Evolutionary conservation across 768 basidiomycete species (phyloP), one percentile per base, ranked within the genome.

Genomic region (Fibroporia radiculosa): DNA sequence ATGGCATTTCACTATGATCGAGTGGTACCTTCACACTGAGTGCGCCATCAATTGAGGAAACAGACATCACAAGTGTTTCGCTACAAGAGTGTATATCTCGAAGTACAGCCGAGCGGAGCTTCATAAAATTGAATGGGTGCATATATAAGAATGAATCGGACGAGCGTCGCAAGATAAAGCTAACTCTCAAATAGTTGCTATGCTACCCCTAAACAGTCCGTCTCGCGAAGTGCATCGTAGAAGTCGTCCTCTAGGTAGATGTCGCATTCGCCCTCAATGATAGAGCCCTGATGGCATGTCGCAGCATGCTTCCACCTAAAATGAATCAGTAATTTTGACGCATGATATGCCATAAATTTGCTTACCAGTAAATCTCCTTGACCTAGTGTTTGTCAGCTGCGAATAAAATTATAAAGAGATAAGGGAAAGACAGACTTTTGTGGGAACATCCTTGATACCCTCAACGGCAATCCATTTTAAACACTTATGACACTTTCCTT

Each of bases 271-370:
- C 79, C 82, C 2, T 63, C 60, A 40, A 83, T 60, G 14, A 64
- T 69, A 4, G 73, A 72, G 14, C 74, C 72, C 42, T 75, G 74
- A 56, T 91, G 88, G 53, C 88, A 91, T 14, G 73, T 53, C 1
- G 84, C 84, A 23, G 87, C 88, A 55, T 91, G 88, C 62, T 91
- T 87, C 83, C 82, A 87, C 84, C 81, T 82, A 20, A 2, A 6
- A 23, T n/a, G 12, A 4, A 7, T 33, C 6, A 42, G 10, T 32
- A 2, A 14, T 14, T 28, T n/a, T n/a, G n/a, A n/a, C 31, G 12
- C 19, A 12, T 7, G 18, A 40, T 20, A 25, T 22, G 11, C 28
- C 26, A 23, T 16, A 38, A 18, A 2, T 14, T 11, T 7, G 44
- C 53, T 10, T 42, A 87, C 85, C 87, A 89, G 55, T 79, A 79